These are phyloP conservation scores for Ensete ventricosum DNA, from an alignment of 176 grass and related monocot species.

Conservation along the genomic window DNA sequence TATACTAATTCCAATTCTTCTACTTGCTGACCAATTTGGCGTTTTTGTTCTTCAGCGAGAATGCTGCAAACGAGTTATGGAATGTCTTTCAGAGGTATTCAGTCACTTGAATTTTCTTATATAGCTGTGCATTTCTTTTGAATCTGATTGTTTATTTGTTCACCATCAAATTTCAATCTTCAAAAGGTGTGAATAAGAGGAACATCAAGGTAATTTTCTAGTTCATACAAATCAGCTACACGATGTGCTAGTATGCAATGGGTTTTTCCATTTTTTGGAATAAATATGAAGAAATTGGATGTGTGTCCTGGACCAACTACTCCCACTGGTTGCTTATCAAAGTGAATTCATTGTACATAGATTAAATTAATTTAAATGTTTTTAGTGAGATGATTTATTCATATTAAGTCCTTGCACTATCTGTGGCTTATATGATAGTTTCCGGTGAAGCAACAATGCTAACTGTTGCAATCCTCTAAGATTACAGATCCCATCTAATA, in stretches of 20 bases:
- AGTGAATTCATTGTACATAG: background rate
- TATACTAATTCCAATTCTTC: conserved; percentile 50
- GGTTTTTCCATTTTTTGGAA: background rate
- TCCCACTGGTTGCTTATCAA: background rate
- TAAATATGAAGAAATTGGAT: background rate
- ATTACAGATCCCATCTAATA: too few species aligned
- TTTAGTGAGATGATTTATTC: background rate
- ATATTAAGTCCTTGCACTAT: background rate
- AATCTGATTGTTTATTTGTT: background rate
- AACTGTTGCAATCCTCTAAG: background rate
- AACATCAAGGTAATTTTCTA: conserved; percentile 1
- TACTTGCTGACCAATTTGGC: conserved; percentile 74
- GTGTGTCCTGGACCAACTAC: background rate
- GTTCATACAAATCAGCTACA: background rate
- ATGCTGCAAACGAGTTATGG: conserved; percentile 69
- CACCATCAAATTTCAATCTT: background rate
- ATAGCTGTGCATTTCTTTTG: background rate
- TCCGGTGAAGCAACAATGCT: background rate
- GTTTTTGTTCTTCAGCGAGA: conserved; percentile 74
- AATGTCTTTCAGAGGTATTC: conserved; percentile 76
- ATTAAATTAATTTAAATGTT: background rate
- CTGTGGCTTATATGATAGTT: background rate
- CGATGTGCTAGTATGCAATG: background rate
- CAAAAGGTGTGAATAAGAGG: background rate
- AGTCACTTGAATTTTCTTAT: background rate